phyloP scores from a whole-genome alignment of 495 filamentous ascomycete species.

The Evernia prunastri region DNA sequence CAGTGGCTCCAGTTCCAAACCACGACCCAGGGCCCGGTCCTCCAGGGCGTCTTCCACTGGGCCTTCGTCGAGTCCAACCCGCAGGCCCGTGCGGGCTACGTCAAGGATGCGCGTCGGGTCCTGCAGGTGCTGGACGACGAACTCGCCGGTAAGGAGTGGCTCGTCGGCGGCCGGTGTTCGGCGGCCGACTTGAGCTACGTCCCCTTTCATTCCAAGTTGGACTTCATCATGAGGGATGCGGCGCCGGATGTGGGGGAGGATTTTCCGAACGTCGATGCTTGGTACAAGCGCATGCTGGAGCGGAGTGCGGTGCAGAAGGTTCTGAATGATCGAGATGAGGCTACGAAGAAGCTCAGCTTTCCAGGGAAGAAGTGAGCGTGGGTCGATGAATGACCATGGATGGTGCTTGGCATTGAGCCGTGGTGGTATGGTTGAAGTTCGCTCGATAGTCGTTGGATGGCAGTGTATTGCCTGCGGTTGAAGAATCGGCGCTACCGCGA shows the following conservation, averaged over 20 bases:
- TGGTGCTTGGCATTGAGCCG: neutral
- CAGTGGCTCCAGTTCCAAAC: conserved; percentile 44
- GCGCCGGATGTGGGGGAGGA: conserved; percentile 22
- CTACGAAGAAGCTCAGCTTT: neutral
- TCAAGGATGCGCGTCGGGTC: neutral
- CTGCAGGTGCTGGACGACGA: conserved; percentile 11
- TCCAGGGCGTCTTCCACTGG: conserved; percentile 11
- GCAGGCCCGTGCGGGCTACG: conserved; percentile 2
- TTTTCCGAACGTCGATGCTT: conserved; percentile 31
- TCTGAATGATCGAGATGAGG: conserved; percentile 7
- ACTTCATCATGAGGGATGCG: conserved; percentile 10
- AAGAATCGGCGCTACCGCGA: neutral
- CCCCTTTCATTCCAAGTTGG: conserved; percentile 4
- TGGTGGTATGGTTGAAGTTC: neutral
- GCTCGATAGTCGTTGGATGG: neutral
- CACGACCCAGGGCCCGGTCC: conserved; percentile 38
- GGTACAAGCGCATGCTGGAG: conserved; percentile 29
- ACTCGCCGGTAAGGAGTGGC: conserved; percentile 7
- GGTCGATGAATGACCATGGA: neutral
- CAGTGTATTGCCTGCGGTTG: neutral
- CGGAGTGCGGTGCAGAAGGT: conserved; percentile 25
- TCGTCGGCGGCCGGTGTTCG: conserved; percentile 11
- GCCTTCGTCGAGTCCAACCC: conserved; percentile 1
- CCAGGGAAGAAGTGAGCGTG: neutral
- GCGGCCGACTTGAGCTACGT: conserved; percentile 13